Conservation (phyloP, 306 rosid genomes). For the Alnus rubra region DNA sequence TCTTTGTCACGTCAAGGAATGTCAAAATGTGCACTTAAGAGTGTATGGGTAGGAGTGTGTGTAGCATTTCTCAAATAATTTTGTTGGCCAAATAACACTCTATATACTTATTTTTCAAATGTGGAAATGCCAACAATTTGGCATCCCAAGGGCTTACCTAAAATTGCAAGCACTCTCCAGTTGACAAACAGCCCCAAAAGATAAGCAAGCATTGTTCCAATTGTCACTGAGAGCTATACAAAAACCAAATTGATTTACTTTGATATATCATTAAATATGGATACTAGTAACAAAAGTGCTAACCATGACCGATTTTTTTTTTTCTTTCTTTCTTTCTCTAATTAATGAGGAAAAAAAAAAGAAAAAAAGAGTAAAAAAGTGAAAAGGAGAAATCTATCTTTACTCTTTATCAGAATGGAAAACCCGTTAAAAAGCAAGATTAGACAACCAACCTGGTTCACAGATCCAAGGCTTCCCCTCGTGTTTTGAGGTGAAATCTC, state of each 20-base stretch:
- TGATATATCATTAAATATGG: neutral
- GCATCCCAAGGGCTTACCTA: constrained; percentile 39
- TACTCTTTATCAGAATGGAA: no score
- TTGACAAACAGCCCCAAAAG: constrained; percentile 69
- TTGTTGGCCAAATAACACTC: neutral
- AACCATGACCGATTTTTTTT: neutral
- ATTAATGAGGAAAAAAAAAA: no score
- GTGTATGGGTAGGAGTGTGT: no score
- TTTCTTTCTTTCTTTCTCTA: no score
- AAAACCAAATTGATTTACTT: neutral
- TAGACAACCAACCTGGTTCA: constrained; percentile 52
- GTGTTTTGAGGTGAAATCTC: constrained; percentile 82
- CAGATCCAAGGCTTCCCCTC: constrained; percentile 86
- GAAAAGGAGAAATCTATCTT: no score
- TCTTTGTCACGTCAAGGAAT: no score
- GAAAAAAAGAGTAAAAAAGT: no score
- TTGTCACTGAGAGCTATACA: constrained; percentile 71
- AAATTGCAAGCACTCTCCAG: constrained; percentile 83
- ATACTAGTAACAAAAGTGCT: neutral
- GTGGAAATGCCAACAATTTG: constrained; percentile 6
- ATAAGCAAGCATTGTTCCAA: constrained; percentile 76
- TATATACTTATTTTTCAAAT: constrained; percentile 2
- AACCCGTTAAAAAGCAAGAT: constrained; percentile 6
- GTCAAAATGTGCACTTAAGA: no score
- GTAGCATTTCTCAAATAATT: neutral